These are phyloP conservation scores for Hyaloperonospora brassicae DNA, from an alignment of 352 stramenopile genomes.

Conservation along the genomic window DNA sequence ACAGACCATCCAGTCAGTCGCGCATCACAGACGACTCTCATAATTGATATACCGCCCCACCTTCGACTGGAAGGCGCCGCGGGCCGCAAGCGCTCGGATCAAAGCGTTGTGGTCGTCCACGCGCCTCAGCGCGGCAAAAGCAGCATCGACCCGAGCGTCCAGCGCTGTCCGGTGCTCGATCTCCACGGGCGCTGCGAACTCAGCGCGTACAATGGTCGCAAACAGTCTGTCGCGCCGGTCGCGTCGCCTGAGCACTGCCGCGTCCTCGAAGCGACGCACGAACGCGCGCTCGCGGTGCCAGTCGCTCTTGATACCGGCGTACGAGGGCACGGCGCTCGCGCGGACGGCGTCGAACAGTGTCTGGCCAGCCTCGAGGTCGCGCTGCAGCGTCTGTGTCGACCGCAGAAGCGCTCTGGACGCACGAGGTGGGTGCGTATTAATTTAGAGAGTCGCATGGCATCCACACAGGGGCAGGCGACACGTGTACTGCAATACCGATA, in stretches of 20 bases:
- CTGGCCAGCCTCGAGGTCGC: constrained; percentile 34
- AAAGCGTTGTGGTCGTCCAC: constrained; percentile 71
- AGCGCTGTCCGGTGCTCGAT: constrained; percentile 17
- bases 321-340: constrained; percentile 54
- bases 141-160: constrained; percentile 48
- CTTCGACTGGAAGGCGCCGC: constrained; percentile 43
- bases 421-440: constrained; percentile 7
- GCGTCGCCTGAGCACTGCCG: constrained; percentile 31
- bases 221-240: constrained; percentile 17
- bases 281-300: constrained; percentile 70
- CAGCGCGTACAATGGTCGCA: constrained; percentile 41
- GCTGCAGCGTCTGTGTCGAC: constrained; percentile 47
- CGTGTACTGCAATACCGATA: constrained; percentile 16
- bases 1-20: not conserved
- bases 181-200: constrained; percentile 38
- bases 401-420: constrained; percentile 38
- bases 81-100: constrained; percentile 34
- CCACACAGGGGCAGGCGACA: too few species aligned
- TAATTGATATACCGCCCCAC: constrained; percentile 21
- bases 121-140: constrained; percentile 43
- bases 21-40: not conserved
- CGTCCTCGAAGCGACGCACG: constrained; percentile 41
- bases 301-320: constrained; percentile 54
- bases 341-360: constrained; percentile 62
- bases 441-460: constrained; percentile 1